A percentile compares a stretch with the other conserved stretches of the same genome.
Evolutionary conservation across 352 stramenopile genomes (phyloP).

Genomic region (Stramenopiles sp.): DNA sequence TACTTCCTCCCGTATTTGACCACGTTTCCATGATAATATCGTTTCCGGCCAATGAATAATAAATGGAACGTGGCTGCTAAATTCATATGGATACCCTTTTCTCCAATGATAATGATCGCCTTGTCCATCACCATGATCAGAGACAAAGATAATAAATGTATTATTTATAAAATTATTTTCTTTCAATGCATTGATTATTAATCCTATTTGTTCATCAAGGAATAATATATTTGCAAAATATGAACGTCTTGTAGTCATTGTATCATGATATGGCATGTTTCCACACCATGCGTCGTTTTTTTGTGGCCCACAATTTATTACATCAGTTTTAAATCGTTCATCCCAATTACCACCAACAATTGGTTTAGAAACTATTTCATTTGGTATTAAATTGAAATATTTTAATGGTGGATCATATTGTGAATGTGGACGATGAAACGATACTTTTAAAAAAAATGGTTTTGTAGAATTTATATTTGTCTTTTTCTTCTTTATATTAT

Average conservation of each 20-base stretch:
- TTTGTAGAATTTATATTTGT: neutral
- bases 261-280: neutral
- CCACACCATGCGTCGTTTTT: neutral
- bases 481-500: neutral
- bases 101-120: neutral
- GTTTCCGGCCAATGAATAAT: neutral
- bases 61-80: neutral
- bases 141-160: neutral
- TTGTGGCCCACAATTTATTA: neutral
- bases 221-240: neutral
- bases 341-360: neutral
- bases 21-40: neutral
- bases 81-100: slow-evolving; percentile 1
- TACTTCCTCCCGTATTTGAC: neutral
- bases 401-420: neutral
- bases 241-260: neutral
- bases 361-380: neutral
- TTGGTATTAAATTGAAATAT: neutral
- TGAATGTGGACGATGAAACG: neutral
- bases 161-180: neutral
- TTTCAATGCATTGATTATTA: neutral
- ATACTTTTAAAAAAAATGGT: neutral
- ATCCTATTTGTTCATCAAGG: neutral
- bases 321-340: neutral
- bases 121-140: neutral